Evolutionary conservation across 2,329 filamentous ascomycete genomes (phyloP), one percentile per base, ranked within the genome.

Genomic region (Rhexocercosporidium sp.): DNA sequence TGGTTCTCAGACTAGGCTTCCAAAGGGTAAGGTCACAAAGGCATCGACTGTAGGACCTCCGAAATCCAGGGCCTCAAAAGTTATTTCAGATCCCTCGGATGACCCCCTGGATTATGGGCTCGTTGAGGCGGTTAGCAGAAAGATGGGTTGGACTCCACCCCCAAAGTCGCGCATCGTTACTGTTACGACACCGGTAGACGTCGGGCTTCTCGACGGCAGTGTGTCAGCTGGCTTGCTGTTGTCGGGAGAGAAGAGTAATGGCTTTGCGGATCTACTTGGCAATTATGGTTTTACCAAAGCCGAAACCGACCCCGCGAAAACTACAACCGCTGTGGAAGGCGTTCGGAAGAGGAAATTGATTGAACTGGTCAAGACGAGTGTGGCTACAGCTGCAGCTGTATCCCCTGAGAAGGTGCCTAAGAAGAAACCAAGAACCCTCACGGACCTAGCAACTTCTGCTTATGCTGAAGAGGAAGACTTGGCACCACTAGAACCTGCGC

Each of bases 351-450:
- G 87, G 5, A 90, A 88, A 66, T 78, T 83, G 14, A 82, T 87
- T 29, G 85, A 89, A 53, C 75, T 85, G 46, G 78, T 87, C 1
- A 77, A 81, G 0, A 77, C 78, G 72, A 79, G 71, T 64, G 70
- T 70, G 47, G 57, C 71, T 53, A 68, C 71, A 7, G 70, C 72
- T 14, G 68, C 75, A 51, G 77, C 73, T 20, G 78, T 79, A 1
- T 79, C 79, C 0, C 70, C 73, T 0, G 76, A 79, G 25, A 90
- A 88, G 71, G 81, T 82, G 5, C 80, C 84, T 3, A 89, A 87
- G 77, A 93, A 92, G 79, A 94, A 91, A 77, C 80, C 89, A 0
- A 88, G 88, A 47, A 96, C 93, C 0, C 90, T 97, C 65, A 97
- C 93, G 0, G 92, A 88, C 47, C 80, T 92, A 59, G 92, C 92